These are phyloP conservation scores for Pseudogymnoascus sp. DNA, from an alignment of 2,329 filamentous ascomycete species.

Conservation along the genomic window DNA sequence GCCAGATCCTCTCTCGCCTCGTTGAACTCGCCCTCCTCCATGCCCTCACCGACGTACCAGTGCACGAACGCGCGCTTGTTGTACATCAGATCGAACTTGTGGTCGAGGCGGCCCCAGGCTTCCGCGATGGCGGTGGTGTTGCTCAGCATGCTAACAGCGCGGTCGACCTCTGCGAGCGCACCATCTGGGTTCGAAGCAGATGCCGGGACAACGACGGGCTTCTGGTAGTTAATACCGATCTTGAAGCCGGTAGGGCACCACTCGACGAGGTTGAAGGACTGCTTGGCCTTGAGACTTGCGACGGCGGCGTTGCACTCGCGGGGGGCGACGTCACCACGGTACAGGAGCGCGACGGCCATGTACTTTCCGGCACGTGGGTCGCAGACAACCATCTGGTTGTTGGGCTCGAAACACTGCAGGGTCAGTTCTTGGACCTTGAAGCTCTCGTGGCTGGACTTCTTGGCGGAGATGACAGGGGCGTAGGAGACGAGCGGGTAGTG, in stretches of 20 bases:
- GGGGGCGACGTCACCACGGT: conserved; percentile 58
- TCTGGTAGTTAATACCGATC: conserved; percentile 59
- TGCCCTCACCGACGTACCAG: conserved; percentile 63
- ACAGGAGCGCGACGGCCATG: conserved; percentile 59
- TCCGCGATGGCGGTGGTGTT: conserved; percentile 61
- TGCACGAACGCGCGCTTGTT: conserved; percentile 62
- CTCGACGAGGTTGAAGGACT: conserved; percentile 57
- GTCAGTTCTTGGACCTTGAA: conserved; percentile 58
- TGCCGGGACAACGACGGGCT: conserved; percentile 43
- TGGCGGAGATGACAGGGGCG: conserved; percentile 52
- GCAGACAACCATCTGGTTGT: conserved; percentile 63
- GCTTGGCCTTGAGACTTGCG: conserved; percentile 53
- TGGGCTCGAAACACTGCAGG: conserved; percentile 57
- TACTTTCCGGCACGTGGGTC: conserved; percentile 60
- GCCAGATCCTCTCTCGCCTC: conserved; percentile 59
- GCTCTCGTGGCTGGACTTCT: conserved; percentile 55
- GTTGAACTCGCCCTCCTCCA: conserved; percentile 61
- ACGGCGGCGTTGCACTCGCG: conserved; percentile 52
- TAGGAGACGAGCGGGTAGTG: conserved; percentile 60
- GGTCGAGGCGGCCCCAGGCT: conserved; percentile 55
- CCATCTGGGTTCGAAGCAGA: conserved; percentile 27
- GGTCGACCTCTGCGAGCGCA: conserved; percentile 45
- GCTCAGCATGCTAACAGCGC: conserved; percentile 52
- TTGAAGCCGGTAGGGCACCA: conserved; percentile 65
- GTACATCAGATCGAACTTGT: conserved; percentile 65